Evolutionary conservation across 352 stramenopile genomes (phyloP), one percentile per base, ranked within the genome.

Genomic region (Globisporangium nunn): DNA sequence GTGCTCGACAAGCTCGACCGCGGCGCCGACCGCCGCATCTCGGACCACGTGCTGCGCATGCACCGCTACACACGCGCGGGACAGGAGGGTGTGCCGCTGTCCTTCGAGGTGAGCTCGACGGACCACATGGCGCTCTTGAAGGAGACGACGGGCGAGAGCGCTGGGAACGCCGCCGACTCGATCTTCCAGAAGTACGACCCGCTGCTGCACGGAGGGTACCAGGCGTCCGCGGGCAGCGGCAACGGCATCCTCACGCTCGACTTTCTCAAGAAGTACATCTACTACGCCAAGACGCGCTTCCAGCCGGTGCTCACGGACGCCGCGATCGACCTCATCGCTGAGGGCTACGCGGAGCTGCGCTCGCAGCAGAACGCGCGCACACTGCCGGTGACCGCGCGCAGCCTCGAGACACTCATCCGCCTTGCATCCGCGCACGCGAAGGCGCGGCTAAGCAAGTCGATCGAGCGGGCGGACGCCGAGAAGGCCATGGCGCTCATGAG

Each of bases 211-310:
- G 84, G 84, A 23, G 86, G 81, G 11, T 75, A 81, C 59, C 69
- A 83, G 61, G 75, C 74, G 18, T 74, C 78, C 50, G 66, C 56
- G 10, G 68, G 75, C 29, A 77, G 70, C 8, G 72, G 76, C 52
- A 70, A 90, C 58, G 84, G 88, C 50, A 87, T 98, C 31, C 76
- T 98, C 31, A 96, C 96, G 50, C 56, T 94, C 50, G 93, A 98
- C 61, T 99, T 99, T 61, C 73, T 99, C 33, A 97, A 98, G 62
- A 99, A 99, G 81, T 99, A 98, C 70, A 91, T 99, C 62, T 95
- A 98, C 74, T 99, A 98, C 85, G 97, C 97, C 35, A 99, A 99
- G 77, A 98, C 81, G 41, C 88, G 94, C 28, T 88, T 93, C 61
- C 74, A 93, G 59, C 86, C 86, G 8, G 81, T 93, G 63, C 65